Conservation (phyloP, 768 basidiomycete species). For the Tremella mesenterica region DNA sequence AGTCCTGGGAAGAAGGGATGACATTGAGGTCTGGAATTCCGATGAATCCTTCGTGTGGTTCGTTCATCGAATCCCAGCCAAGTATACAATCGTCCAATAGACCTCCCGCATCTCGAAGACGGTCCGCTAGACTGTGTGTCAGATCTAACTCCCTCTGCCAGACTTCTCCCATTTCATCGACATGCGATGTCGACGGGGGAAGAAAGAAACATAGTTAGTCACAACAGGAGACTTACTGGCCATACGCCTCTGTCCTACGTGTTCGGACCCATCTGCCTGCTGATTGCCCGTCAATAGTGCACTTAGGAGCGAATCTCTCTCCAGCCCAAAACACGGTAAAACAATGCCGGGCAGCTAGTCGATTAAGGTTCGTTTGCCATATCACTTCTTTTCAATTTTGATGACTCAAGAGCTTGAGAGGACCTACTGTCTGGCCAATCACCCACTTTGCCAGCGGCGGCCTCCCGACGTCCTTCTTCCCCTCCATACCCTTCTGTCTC, state of each 20-base stretch:
- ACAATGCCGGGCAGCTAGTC: slow-evolving; percentile 75
- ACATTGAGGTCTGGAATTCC: slow-evolving; percentile 60
- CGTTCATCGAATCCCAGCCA: slow-evolving; percentile 95
- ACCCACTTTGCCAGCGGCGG: slow-evolving; percentile 11
- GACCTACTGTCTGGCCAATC: slow-evolving; percentile 33
- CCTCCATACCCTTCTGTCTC: slow-evolving; percentile 18
- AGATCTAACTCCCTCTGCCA: too few relatives aligned
- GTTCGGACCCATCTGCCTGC: slow-evolving; percentile 80
- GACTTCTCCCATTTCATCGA: too few relatives aligned
- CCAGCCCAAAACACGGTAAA: slow-evolving; percentile 95
- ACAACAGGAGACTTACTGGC: slow-evolving; percentile 43
- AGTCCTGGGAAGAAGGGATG: slow-evolving; percentile 59
- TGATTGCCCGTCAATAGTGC: slow-evolving; percentile 79
- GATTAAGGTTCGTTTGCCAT: slow-evolving; percentile 91
- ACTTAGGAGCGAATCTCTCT: slow-evolving; percentile 77
- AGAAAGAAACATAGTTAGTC: too few relatives aligned
- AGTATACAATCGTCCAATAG: slow-evolving; percentile 79
- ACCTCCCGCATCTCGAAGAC: slow-evolving; percentile 62
- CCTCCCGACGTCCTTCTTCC: slow-evolving; percentile 20
- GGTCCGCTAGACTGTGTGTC: slow-evolving; percentile 54
- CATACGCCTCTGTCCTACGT: slow-evolving; percentile 68
- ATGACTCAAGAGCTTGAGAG: slow-evolving; percentile 53
- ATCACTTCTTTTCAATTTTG: slow-evolving; percentile 56
- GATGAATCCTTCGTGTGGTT: slow-evolving; percentile 78
- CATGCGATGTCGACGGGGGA: too few relatives aligned